Evolutionary conservation across 441 rosid species (phyloP).

Genomic region (Croton laevigatus): DNA sequence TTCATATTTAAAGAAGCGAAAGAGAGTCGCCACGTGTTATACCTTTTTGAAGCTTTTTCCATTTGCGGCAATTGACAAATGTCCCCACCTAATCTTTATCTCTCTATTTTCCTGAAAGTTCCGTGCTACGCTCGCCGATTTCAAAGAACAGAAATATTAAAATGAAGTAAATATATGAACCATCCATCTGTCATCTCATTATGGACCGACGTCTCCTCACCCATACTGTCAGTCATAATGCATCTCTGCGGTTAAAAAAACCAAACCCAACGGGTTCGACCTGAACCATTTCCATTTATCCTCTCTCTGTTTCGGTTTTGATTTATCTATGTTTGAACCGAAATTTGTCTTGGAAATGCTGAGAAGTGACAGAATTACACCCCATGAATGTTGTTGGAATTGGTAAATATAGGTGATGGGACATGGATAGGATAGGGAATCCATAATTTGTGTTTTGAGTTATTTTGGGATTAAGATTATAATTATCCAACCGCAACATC

Average conservation of each 20-base stretch:
- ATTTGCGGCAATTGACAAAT: background rate
- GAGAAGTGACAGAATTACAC: no score
- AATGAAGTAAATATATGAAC: background rate
- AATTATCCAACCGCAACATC: no score
- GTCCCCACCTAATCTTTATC: background rate
- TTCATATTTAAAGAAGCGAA: background rate
- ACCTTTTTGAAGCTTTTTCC: background rate
- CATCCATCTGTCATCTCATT: background rate
- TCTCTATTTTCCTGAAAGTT: background rate
- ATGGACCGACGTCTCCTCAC: background rate
- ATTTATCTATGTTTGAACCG: no score
- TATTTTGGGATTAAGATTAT: no score
- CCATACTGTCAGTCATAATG: background rate
- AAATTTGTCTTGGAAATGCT: no score
- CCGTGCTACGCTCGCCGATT: background rate
- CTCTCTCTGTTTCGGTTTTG: no score
- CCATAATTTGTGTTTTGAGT: no score
- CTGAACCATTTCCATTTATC: no score
- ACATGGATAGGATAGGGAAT: no score
- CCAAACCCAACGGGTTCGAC: no score
- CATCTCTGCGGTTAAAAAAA: background rate
- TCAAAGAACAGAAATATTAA: background rate
- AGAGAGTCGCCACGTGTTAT: slow-evolving; percentile 1
- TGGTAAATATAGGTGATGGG: no score
- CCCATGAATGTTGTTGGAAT: no score